Evolutionary conservation across 129 eudicot species (phyloP).

Genomic region (carrot (Daucus carota)): DH1_v3.0 NC_030381.2:51044001-51044500

Average conservation of each 20-base stretch:
- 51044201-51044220: neutral
- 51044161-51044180: neutral
- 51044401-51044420: slow-evolving; percentile 76
- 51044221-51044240: neutral
- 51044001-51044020: slow-evolving; percentile 3
- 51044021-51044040: slow-evolving; percentile 21
- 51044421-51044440: slow-evolving; percentile 98
- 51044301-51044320: neutral
- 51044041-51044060: slow-evolving; percentile 3
- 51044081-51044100: slow-evolving; percentile 11
- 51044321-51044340: neutral
- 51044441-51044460: slow-evolving; percentile 99
- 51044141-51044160: neutral
- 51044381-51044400: slow-evolving; percentile 98
- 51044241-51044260: neutral
- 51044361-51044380: slow-evolving; percentile 77
- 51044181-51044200: neutral
- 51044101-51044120: slow-evolving; percentile 8
- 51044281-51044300: slow-evolving; percentile 7
- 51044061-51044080: neutral
- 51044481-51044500: slow-evolving; percentile 53
- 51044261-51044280: neutral
- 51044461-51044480: slow-evolving; percentile 82
- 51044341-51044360: neutral
- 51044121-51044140: neutral